Percentiles rank a stretch among this genome's conserved stretches.
phyloP scores from a whole-genome alignment of 495 filamentous ascomycete species.

The Penicillium atrosanguineum region DNA sequence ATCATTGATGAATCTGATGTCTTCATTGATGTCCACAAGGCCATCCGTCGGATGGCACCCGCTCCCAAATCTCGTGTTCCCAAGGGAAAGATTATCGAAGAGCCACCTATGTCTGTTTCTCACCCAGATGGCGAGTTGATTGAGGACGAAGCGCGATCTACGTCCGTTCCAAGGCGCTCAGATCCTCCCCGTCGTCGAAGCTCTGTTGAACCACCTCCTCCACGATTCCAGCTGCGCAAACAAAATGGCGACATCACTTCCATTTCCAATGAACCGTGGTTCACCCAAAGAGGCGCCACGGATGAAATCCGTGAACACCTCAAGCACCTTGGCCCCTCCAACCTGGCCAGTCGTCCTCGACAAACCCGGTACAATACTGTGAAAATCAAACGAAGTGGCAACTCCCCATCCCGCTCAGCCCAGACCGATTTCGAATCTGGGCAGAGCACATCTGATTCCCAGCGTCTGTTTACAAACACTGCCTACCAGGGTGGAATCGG shows the following conservation, averaged over 20 bases:
- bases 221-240: slow-evolving; percentile 42
- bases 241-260: slow-evolving; percentile 27
- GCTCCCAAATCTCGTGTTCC: slow-evolving; percentile 61
- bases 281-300: slow-evolving; percentile 39
- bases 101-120: slow-evolving; percentile 34
- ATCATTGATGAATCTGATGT: slow-evolving; percentile 92
- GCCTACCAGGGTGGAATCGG: slow-evolving; percentile 49
- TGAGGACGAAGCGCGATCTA: slow-evolving; percentile 26
- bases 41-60: slow-evolving; percentile 75
- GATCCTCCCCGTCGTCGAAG: slow-evolving; percentile 30
- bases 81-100: slow-evolving; percentile 56
- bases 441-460: slow-evolving; percentile 29
- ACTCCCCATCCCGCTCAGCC: slow-evolving; percentile 38
- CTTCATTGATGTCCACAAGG: slow-evolving; percentile 95
- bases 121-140: slow-evolving; percentile 34
- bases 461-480: slow-evolving; percentile 15
- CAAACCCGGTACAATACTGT: slow-evolving; percentile 82
- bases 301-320: slow-evolving; percentile 78
- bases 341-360: slow-evolving; percentile 79
- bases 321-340: slow-evolving; percentile 89
- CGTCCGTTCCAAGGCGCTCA: slow-evolving; percentile 8
- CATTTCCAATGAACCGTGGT: slow-evolving; percentile 26
- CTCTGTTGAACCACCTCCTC: slow-evolving; percentile 53
- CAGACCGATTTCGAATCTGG: slow-evolving; percentile 38
- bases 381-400: slow-evolving; percentile 77